Conservation (phyloP, 768 basidiomycete genomes). For the Suillus occidentalis region DNA sequence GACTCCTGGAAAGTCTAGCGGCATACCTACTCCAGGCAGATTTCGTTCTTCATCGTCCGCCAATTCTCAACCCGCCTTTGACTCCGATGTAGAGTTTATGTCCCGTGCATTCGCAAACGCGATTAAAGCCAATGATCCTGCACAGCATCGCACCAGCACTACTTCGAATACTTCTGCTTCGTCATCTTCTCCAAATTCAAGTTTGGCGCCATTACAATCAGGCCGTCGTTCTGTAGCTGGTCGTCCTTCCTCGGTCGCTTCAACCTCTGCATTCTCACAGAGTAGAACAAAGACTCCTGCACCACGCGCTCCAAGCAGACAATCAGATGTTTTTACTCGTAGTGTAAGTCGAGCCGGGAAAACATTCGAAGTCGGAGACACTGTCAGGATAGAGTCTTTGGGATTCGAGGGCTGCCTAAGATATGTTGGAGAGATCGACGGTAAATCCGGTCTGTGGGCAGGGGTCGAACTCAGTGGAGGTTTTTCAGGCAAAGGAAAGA, state of each 20-base stretch:
- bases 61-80: slow-evolving; percentile 34
- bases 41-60: slow-evolving; percentile 64
- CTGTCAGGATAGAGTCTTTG: slow-evolving; percentile 82
- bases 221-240: slow-evolving; percentile 49
- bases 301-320: slow-evolving; percentile 63
- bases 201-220: slow-evolving; percentile 41
- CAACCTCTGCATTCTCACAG: slow-evolving; percentile 45
- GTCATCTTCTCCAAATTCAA: slow-evolving; percentile 45
- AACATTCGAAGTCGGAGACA: slow-evolving; percentile 71
- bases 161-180: slow-evolving; percentile 40
- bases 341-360: slow-evolving; percentile 45
- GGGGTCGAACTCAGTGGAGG: slow-evolving; percentile 89
- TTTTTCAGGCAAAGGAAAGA: slow-evolving; percentile 91
- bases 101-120: slow-evolving; percentile 78
- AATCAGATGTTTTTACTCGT: slow-evolving; percentile 57
- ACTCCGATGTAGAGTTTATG: slow-evolving; percentile 55
- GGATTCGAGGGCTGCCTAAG: slow-evolving; percentile 84
- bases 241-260: slow-evolving; percentile 62
- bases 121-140: slow-evolving; percentile 78
- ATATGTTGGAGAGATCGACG: slow-evolving; percentile 84
- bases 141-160: slow-evolving; percentile 56
- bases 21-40: slow-evolving; percentile 72
- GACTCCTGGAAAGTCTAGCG: slow-evolving; percentile 44
- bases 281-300: slow-evolving; percentile 54
- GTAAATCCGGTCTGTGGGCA: slow-evolving; percentile 89